Base-by-base conservation (phyloP, 257 asterid genomes). In the Cordia subcordata region DNA sequence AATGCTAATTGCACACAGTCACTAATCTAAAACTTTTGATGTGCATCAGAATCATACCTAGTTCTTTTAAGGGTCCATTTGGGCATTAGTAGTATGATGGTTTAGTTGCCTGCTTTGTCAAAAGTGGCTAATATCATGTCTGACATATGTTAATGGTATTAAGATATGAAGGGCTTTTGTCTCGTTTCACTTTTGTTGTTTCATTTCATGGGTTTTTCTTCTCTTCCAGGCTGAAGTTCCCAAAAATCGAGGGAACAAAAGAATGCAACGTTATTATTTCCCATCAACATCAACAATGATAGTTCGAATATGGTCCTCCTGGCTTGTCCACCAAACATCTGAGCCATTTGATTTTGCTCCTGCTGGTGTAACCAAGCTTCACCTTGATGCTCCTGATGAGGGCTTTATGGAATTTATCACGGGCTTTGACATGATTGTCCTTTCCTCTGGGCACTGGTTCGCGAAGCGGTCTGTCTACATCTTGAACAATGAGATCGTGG, bases 391-490 rank as follows among this genome's bases (percentile, higher is more conserved):
- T 17, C 99, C 99, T 8, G 97, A 93, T 59, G 95, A 89, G 53
- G 74, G 55, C 42, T 86, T 93, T 84, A 85, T 93, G 95, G 81
- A 86, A 60, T 32, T 72, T 32, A 66, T 89, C 22, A 79, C 81
- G 15, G 68, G 55, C 14, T 89, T 83, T 55, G 94, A 89, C 39
- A 94, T 93, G 13, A 35, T 85, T 17, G 90, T 93, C 64, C 85
- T 93, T 69, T 93, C 99, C 50, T 89, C 99, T 0, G 99, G 99
- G 68, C 99, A 93, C 75, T 93, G 99, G 99, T 93, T 93, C 64
- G 95, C 95, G 53, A 93, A 89, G 74, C 86, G 80, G 61, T 86
- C 97, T 0, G 97, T 79, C 38, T 93, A 93, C 65, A 75, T 93
- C 22, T 59, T 83, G 76, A 85, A 89, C 81, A 79, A 85, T 49